phyloP scores from a whole-genome alignment of 225 moss, liverwort and hornwort species.

The Sphagnum tenellum region DNA sequence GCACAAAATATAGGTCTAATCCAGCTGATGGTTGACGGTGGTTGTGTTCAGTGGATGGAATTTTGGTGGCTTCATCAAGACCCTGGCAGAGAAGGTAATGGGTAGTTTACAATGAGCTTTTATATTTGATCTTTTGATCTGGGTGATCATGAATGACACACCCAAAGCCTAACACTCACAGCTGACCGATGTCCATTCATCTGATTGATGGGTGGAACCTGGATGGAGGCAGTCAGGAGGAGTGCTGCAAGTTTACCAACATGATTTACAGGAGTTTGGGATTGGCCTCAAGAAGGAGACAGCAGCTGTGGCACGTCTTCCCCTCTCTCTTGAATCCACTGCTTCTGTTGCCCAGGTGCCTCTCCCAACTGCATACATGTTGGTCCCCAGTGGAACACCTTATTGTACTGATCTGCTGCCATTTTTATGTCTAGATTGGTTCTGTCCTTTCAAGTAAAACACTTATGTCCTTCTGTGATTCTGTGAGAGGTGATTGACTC shows the following conservation, averaged over 20 bases:
- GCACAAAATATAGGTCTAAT: slow-evolving; percentile 9
- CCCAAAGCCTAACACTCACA: too few relatives aligned
- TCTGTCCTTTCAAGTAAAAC: too few relatives aligned
- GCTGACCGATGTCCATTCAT: too few relatives aligned
- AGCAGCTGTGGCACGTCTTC: slow-evolving; percentile 62
- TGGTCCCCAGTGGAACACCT: too few relatives aligned
- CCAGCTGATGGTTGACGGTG: background rate
- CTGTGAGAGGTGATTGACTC: too few relatives aligned
- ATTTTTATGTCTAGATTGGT: too few relatives aligned
- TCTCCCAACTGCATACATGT: too few relatives aligned
- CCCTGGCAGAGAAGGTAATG: slow-evolving; percentile 50
- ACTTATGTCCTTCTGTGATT: too few relatives aligned
- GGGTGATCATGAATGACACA: background rate
- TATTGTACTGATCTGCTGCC: too few relatives aligned
- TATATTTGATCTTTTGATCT: background rate
- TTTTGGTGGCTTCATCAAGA: slow-evolving; percentile 52
- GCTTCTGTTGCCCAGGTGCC: slow-evolving; percentile 71
- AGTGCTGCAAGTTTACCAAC: slow-evolving; percentile 89
- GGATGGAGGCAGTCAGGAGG: slow-evolving; percentile 51
- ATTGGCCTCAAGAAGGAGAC: slow-evolving; percentile 89
- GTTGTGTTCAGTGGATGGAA: slow-evolving; percentile 38
- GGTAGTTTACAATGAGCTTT: slow-evolving; percentile 1
- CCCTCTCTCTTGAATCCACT: slow-evolving; percentile 65
- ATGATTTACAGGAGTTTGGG: slow-evolving; percentile 85
- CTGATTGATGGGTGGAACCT: too few relatives aligned